Conservation (phyloP, 495 filamentous ascomycete genomes). For the Copromyces sp. region DNA sequence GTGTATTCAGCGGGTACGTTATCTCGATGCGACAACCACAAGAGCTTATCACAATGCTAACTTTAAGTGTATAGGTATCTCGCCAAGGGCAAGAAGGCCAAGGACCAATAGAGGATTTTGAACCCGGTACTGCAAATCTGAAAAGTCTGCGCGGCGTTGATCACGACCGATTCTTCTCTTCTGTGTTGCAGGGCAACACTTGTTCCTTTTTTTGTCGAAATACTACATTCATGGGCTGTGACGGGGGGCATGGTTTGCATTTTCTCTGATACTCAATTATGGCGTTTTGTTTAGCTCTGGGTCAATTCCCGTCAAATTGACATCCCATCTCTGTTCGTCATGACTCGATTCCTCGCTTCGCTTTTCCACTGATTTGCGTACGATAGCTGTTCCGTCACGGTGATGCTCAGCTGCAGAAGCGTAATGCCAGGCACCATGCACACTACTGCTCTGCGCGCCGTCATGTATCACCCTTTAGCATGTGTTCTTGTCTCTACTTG, state of each 20-base stretch:
- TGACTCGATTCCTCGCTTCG: neutral
- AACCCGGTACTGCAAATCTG: neutral
- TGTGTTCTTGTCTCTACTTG: neutral
- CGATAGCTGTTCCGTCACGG: neutral
- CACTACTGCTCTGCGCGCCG: neutral
- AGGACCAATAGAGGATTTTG: slow-evolving; percentile 18
- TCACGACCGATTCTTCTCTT: neutral
- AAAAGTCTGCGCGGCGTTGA: neutral
- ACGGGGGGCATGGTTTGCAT: neutral
- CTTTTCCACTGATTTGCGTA: neutral
- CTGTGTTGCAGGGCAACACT: neutral
- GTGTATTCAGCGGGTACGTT: slow-evolving; percentile 30
- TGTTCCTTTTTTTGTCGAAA: neutral
- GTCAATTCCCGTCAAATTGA: neutral
- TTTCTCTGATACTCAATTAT: neutral
- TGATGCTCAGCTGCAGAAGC: neutral
- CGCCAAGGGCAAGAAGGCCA: slow-evolving; percentile 31
- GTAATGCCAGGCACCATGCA: neutral
- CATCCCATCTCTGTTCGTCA: neutral
- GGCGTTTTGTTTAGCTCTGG: neutral
- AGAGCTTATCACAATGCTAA: neutral
- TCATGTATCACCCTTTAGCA: neutral
- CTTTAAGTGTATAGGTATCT: slow-evolving; percentile 19
- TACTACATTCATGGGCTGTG: neutral
- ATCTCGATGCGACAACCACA: neutral